Conservation (phyloP, 768 basidiomycete genomes). For the Boletus sensibilis region DNA sequence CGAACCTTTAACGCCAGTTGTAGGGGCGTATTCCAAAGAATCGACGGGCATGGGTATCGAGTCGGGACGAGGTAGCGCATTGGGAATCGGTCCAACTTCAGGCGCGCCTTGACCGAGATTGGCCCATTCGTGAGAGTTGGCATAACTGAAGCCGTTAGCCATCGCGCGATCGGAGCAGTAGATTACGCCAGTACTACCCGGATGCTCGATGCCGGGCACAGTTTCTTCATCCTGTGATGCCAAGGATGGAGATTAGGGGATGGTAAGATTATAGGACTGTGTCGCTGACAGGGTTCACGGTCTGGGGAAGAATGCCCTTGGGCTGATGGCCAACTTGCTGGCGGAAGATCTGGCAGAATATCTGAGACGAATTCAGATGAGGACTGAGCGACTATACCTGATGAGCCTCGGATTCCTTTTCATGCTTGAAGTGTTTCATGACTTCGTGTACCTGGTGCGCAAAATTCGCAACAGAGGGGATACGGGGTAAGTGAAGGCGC, state of each 20-base stretch:
- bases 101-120: slow-evolving; percentile 93
- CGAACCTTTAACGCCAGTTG: slow-evolving; percentile 83
- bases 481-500: slow-evolving; percentile 31
- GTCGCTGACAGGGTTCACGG: slow-evolving; percentile 60
- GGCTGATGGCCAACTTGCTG: slow-evolving; percentile 66
- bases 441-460: slow-evolving; percentile 63
- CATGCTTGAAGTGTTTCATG: slow-evolving; percentile 66
- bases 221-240: slow-evolving; percentile 75
- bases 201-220: slow-evolving; percentile 83
- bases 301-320: slow-evolving; percentile 65
- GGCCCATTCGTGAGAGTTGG: slow-evolving; percentile 76
- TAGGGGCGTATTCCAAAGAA: slow-evolving; percentile 87
- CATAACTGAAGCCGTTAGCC: slow-evolving; percentile 88
- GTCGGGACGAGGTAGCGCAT: slow-evolving; percentile 63
- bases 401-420: slow-evolving; percentile 87
- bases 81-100: slow-evolving; percentile 82
- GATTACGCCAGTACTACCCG: slow-evolving; percentile 62
- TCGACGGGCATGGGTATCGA: slow-evolving; percentile 66
- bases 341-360: slow-evolving; percentile 63
- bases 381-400: slow-evolving; percentile 43
- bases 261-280: not conserved
- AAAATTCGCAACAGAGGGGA: slow-evolving; percentile 33
- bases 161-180: slow-evolving; percentile 95
- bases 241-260: slow-evolving; percentile 3
- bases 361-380: not conserved